Base-by-base conservation (phyloP, 257 asterid genomes). In the Solanum ossicruentum region DNA sequence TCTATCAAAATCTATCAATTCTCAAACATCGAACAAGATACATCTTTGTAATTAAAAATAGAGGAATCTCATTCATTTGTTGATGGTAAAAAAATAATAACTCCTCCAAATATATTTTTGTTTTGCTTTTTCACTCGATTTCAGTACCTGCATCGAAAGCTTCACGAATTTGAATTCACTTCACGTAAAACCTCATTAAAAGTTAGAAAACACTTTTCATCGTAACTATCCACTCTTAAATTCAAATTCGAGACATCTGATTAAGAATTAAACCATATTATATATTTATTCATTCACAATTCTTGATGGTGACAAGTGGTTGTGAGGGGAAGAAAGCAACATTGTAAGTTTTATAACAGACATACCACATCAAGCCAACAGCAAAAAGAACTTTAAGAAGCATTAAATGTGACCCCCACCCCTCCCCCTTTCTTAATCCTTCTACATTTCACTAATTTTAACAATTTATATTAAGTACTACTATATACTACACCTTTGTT, bases 291-390 rank as follows among this genome's bases (percentile, higher is more conserved):
- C 8, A 0, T 2, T 0, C 36, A 65, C 47, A 8, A 66, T 28
- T 0, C 7, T 70, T 12, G 52, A 70, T 10, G 16, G 9, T 17
- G 78, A 75, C 57, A 72, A 85, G 90, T 83, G 16, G 87, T 87
- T 83, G 89, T 26, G 72, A 70, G 83, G 84, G 83, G 52, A 18
- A 85, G 63, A n/a, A 41, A 41, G 28, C 12, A 84, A 83, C 91
- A 89, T 69, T 86, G 87, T 88, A 3, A 36, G 41, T 36, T 36
- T 36, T 36, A 36, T 36, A 55, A 56, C 85, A 83, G 89, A 91
- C 92, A 87, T 84, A 47, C 88, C 89, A 82, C 86, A 72, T 79
- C 86, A 72, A 86, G 57, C 85, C 88, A 88, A 85, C 85, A 85
- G 84, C 54, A 85, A 60, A 81, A 65, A 84, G 83, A 83, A 58